These are phyloP conservation scores for Wickerhamomyces kurtzmanii DNA, from an alignment of 805 yeast species.

Conservation along the genomic window DNA sequence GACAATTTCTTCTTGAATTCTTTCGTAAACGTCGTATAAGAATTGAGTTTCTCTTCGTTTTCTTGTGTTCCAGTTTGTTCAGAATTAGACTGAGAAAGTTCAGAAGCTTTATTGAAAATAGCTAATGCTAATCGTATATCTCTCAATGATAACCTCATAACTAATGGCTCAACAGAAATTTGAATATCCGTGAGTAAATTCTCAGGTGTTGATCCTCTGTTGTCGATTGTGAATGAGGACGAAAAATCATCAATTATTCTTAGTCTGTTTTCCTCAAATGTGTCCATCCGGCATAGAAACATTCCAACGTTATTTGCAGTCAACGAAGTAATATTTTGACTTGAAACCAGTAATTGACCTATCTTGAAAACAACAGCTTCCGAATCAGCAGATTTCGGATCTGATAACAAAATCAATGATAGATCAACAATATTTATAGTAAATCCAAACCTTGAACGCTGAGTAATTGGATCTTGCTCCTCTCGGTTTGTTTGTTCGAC, in stretches of 20 bases:
- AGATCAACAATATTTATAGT: slow-evolving; percentile 67
- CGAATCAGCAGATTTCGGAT: slow-evolving; percentile 56
- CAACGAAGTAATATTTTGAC: slow-evolving; percentile 56
- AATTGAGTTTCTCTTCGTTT: slow-evolving; percentile 5
- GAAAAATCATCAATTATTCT: slow-evolving; percentile 87
- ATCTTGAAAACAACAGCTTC: slow-evolving; percentile 89
- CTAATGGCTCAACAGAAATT: slow-evolving; percentile 67
- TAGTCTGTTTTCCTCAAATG: slow-evolving; percentile 48
- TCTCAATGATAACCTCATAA: slow-evolving; percentile 73
- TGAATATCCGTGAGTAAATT: slow-evolving; percentile 55
- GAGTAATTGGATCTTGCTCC: too few species aligned
- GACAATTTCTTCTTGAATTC: slow-evolving; percentile 53
- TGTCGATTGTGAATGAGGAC: slow-evolving; percentile 62
- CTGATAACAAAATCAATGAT: slow-evolving; percentile 71
- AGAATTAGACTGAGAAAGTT: slow-evolving; percentile 23
- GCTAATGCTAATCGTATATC: slow-evolving; percentile 76
- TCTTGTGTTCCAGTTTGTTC: too few species aligned
- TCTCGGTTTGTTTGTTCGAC: too few species aligned
- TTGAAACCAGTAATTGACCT: slow-evolving; percentile 64
- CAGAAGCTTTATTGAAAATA: slow-evolving; percentile 66
- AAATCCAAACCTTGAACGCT: slow-evolving; percentile 30
- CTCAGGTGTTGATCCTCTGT: slow-evolving; percentile 50
- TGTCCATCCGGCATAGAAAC: slow-evolving; percentile 72
- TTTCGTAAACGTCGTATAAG: slow-evolving; percentile 38
- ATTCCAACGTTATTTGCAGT: slow-evolving; percentile 76